Evolutionary conservation across 2,329 filamentous ascomycete genomes (phyloP).

Genomic region (Chaetomiaceae sp.): DNA sequence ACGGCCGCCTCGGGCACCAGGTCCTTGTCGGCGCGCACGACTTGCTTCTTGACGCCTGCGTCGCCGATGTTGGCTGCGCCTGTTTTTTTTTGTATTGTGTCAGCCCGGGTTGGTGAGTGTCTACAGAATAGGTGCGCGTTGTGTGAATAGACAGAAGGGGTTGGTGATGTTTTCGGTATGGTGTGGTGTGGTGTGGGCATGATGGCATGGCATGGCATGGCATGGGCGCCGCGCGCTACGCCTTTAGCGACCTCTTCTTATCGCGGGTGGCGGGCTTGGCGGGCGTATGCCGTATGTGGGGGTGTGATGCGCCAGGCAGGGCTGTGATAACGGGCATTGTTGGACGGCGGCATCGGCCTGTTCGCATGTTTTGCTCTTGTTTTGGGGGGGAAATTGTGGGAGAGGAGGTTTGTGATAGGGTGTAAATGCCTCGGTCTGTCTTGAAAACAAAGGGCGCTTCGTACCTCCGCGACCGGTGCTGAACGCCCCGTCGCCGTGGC

Average conservation of each 20-base stretch:
- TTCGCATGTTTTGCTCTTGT: neutral
- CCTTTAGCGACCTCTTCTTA: neutral
- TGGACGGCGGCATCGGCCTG: too few relatives aligned
- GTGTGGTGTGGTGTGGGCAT: too few relatives aligned
- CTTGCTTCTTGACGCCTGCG: constrained; percentile 34
- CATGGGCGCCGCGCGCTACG: too few relatives aligned
- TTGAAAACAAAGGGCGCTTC: neutral
- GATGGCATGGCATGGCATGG: too few relatives aligned
- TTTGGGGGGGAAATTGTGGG: neutral
- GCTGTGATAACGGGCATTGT: neutral
- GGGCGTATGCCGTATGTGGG: constrained; percentile 5
- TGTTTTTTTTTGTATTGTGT: too few relatives aligned
- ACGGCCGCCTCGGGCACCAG: constrained; percentile 49
- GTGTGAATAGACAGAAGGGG: too few relatives aligned
- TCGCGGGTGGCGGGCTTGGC: neutral
- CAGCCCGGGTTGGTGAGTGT: too few relatives aligned
- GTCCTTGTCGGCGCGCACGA: constrained; percentile 46
- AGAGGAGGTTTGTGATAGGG: neutral
- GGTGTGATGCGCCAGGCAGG: neutral
- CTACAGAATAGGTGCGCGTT: too few relatives aligned
- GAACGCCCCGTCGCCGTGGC: constrained; percentile 54
- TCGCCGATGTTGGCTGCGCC: constrained; percentile 57
- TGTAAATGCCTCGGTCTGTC: neutral
- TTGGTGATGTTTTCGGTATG: too few relatives aligned
- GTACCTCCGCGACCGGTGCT: constrained; percentile 57